Conservation (phyloP, 225 moss, liverwort and hornwort genomes). For the Asterella californica region DNA sequence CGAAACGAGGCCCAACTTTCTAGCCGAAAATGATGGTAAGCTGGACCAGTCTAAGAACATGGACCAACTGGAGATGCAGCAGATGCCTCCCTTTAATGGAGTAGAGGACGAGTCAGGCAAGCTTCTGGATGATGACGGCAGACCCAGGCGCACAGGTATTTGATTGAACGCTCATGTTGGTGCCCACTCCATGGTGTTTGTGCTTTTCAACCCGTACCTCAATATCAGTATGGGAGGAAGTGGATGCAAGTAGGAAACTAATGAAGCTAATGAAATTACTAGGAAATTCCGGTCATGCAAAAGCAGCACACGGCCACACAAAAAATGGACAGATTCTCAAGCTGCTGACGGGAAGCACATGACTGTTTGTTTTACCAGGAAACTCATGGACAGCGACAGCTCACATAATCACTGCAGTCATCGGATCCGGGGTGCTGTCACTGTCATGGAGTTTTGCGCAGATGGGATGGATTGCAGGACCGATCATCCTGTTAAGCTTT, state of each 20-base stretch:
- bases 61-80: conserved; percentile 8
- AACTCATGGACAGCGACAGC: conserved; percentile 59
- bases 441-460: conserved; percentile 88
- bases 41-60: background rate
- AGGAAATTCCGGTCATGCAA: background rate
- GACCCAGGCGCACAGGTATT: conserved; percentile 49
- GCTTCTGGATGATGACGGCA: conserved; percentile 60
- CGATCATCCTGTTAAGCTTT: conserved; percentile 54
- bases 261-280: background rate
- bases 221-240: background rate
- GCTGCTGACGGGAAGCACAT: background rate
- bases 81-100: conserved; percentile 17
- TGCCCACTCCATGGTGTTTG: background rate
- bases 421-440: conserved; percentile 77
- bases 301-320: background rate
- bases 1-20: background rate
- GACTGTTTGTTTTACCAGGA: conserved; percentile 41
- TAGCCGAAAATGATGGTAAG: background rate
- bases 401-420: conserved; percentile 85
- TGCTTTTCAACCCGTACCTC: no score
- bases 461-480: conserved; percentile 90
- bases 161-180: background rate
- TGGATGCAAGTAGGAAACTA: background rate
- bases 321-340: background rate
- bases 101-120: conserved; percentile 10